A percentile compares a stretch with the other conserved stretches of the same genome.
These are phyloP conservation scores for Dictyostelium citrinum DNA, from an alignment of 78 protist genomes.

Conservation along the genomic window DNA sequence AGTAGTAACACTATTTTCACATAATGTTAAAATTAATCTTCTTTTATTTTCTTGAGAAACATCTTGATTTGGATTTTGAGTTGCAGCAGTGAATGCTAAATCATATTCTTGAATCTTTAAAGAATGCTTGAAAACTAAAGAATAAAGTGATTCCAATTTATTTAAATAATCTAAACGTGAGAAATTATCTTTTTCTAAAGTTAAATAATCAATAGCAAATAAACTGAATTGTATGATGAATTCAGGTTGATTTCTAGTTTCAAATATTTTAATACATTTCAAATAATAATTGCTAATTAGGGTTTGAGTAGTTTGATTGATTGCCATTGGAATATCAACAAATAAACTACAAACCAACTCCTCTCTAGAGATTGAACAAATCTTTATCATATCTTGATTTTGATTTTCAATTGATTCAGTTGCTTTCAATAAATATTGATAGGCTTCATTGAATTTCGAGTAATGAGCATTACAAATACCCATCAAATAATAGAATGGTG, in stretches of 20 bases:
- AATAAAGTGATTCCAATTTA: not conserved
- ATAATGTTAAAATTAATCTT: not conserved
- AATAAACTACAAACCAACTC: conserved; percentile 24
- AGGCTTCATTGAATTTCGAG: conserved; percentile 19
- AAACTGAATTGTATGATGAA: conserved; percentile 32
- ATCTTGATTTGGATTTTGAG: conserved; percentile 11
- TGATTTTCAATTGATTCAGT: not conserved
- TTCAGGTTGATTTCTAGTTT: conserved; percentile 30
- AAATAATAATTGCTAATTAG: not conserved
- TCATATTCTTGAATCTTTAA: conserved; percentile 22
- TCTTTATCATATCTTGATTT: not conserved
- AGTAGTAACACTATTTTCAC: not conserved
- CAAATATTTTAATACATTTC: conserved; percentile 51
- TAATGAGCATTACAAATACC: conserved; percentile 55
- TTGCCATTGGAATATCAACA: not conserved
- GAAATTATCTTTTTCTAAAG: not conserved
- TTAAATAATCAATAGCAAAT: not conserved
- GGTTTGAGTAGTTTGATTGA: not conserved
- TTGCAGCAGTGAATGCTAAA: conserved; percentile 7
- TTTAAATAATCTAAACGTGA: not conserved
- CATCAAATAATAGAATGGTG: conserved; percentile 39
- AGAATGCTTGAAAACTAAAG: conserved; percentile 19
- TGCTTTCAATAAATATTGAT: conserved; percentile 5
- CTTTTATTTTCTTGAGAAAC: not conserved
- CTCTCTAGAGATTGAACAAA: conserved; percentile 14